Base-by-base conservation (phyloP, 2,329 filamentous ascomycete species). In the Aspergillus candidus region DNA sequence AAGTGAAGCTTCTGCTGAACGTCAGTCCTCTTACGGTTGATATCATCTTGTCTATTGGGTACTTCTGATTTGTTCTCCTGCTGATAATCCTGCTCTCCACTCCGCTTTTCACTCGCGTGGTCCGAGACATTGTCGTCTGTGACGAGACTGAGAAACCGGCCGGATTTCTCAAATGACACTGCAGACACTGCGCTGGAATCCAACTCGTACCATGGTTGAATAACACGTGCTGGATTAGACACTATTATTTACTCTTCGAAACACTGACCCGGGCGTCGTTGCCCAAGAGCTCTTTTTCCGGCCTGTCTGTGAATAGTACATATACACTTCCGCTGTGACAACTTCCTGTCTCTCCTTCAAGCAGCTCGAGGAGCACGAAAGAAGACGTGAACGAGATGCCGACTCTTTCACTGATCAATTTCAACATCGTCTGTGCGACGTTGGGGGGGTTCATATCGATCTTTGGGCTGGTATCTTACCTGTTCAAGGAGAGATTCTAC, bases 401-500 rank as follows among this genome's bases (percentile, higher is more conserved):
- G 48, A 79, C 73, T 35, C 71, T 89, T 35, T 75, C 76, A 5
- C 58, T 84, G 30, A 82, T 77, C 51, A 85, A 89, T 63, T 94
- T 94, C 74, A 94, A 94, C 67, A 85, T 93, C 52, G 79, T 89
- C 43, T 82, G 87, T 61, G 83, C 86, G 41, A 78, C 87, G 6
- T 68, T 94, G 11, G 90, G 90, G 11, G 90, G 87, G 2, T 96
- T 94, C 70, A 82, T 96, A 49, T 88, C 87, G 0, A 55, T 94
- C n/a, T 96, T 94, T 59, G 89, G 88, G 3, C 71, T 96, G 35
- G 88, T 96, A 0, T 95, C 88, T 1, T 94, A 89, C 61, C 76
- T 95, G 13, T 76, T 87, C 60, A 95, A 96, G 62, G 90, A 95
- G 69, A 84, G 82, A 46, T 91, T 87, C 61, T 95, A 95, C 63